Evolutionary conservation across 495 filamentous ascomycete genomes (phyloP).

Genomic region (Neohortaea acidophila): DNA sequence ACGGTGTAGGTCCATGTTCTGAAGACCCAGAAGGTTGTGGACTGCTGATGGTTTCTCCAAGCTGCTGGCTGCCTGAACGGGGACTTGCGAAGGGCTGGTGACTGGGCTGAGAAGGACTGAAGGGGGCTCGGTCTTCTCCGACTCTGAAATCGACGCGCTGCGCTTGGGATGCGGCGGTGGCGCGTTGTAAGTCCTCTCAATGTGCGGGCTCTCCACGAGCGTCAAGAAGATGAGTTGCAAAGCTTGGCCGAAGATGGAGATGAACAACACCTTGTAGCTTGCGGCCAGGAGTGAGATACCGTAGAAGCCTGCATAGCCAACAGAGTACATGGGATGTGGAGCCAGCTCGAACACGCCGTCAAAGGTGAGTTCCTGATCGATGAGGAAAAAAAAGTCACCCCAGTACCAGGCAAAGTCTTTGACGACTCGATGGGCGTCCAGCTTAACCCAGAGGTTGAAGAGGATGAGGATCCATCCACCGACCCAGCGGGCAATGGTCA

Average conservation of each 20-base stretch:
- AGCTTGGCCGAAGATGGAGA: slow-evolving; percentile 87
- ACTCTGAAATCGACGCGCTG: slow-evolving; percentile 6
- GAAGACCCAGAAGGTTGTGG: slow-evolving; percentile 64
- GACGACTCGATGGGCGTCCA: slow-evolving; percentile 95
- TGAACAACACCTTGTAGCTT: slow-evolving; percentile 91
- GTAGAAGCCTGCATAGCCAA: slow-evolving; percentile 95
- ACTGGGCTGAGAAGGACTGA: slow-evolving; percentile 17
- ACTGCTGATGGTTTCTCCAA: slow-evolving; percentile 52
- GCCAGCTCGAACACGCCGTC: slow-evolving; percentile 95
- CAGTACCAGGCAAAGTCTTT: slow-evolving; percentile 99
- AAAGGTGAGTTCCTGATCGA: slow-evolving; percentile 94
- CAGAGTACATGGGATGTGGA: slow-evolving; percentile 97
- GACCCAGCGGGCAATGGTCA: slow-evolving; percentile 65
- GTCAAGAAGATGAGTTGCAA: slow-evolving; percentile 86
- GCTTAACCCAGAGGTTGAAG: slow-evolving; percentile 98
- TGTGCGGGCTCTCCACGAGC: slow-evolving; percentile 88
- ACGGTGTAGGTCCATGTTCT: slow-evolving; percentile 76
- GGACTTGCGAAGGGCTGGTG: slow-evolving; percentile 10
- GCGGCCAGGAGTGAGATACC: slow-evolving; percentile 98
- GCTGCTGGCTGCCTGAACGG: slow-evolving; percentile 22
- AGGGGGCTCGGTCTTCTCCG: neutral
- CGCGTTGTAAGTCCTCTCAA: slow-evolving; percentile 93
- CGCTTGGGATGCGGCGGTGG: slow-evolving; percentile 55
- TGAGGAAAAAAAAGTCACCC: slow-evolving; percentile 98
- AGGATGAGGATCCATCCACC: slow-evolving; percentile 63